Percentiles rank a stretch among this genome's conserved stretches.
Conservation (phyloP, 2,329 filamentous ascomycete genomes). For the Aspergillus sp. region DNA sequence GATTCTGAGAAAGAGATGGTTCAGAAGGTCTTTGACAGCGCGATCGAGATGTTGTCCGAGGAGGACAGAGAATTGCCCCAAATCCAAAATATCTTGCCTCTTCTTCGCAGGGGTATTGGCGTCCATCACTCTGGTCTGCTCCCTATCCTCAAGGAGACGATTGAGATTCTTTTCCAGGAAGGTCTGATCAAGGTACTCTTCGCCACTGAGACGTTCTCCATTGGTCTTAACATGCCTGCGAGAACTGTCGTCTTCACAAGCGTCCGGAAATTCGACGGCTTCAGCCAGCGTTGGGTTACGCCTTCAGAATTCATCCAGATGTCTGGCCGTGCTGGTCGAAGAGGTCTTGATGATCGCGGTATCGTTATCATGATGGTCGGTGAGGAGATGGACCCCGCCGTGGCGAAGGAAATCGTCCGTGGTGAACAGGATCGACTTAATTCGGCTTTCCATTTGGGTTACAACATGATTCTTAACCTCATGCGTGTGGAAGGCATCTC, state of each 20-base stretch:
- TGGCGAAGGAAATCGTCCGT: constrained; percentile 93
- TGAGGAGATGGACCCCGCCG: constrained; percentile 89
- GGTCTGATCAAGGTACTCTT: constrained; percentile 97
- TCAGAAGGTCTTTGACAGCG: constrained; percentile 87
- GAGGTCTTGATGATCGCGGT: constrained; percentile 95
- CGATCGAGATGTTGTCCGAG: constrained; percentile 87
- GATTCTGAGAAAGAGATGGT: constrained; percentile 95
- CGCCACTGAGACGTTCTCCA: constrained; percentile 97
- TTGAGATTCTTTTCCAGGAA: constrained; percentile 98
- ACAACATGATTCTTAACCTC: constrained; percentile 98
- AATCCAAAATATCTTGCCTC: constrained; percentile 84
- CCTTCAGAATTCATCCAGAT: constrained; percentile 98
- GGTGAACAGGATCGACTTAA: constrained; percentile 97
- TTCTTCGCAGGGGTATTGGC: constrained; percentile 88
- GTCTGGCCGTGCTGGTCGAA: constrained; percentile 93
- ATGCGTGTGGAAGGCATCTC: constrained; percentile 99
- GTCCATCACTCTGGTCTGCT: constrained; percentile 95
- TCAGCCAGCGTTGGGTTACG: constrained; percentile 76
- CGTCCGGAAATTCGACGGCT: constrained; percentile 92
- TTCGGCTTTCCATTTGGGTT: constrained; percentile 94
- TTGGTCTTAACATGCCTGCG: constrained; percentile 97
- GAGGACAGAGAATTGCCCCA: constrained; percentile 87
- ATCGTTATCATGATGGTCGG: constrained; percentile 99
- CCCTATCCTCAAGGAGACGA: constrained; percentile 96
- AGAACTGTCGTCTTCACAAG: constrained; percentile 99